A percentile compares a stretch with the other conserved stretches of the same genome.
phyloP scores from a whole-genome alignment of 371 early-diverging fungal species.

The Mucor lusitanicus region DNA sequence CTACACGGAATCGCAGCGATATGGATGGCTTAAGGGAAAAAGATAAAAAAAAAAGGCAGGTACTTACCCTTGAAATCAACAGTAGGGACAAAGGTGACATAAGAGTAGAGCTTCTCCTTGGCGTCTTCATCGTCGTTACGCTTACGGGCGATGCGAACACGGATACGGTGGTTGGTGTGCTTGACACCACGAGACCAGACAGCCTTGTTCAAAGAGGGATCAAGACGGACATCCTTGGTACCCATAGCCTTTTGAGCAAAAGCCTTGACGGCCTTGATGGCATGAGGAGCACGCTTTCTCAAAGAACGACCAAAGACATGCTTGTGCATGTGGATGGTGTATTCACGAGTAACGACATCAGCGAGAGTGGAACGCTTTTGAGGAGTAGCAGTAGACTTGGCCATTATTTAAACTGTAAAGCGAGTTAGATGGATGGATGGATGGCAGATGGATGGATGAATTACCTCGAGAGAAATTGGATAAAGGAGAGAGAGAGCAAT shows the following conservation, averaged over 20 bases:
- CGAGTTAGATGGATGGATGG: constrained; percentile 16
- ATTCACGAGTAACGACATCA: constrained; percentile 88
- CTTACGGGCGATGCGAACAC: constrained; percentile 89
- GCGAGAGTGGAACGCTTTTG: constrained; percentile 66
- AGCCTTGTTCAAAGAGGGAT: constrained; percentile 79
- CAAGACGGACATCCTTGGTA: constrained; percentile 84
- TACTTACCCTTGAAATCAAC: constrained; percentile 80
- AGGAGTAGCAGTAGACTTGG: constrained; percentile 45
- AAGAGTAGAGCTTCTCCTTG: constrained; percentile 93
- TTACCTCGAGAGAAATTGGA: background rate
- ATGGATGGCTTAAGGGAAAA: constrained; percentile 3
- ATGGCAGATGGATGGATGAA: background rate
- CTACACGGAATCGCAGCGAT: constrained; percentile 17
- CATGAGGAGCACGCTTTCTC: constrained; percentile 95
- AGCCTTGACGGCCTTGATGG: constrained; percentile 88
- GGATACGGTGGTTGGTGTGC: constrained; percentile 89
- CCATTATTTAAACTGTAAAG: constrained; percentile 31
- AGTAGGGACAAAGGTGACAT: constrained; percentile 84
- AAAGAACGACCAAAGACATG: constrained; percentile 81
- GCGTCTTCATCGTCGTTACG: constrained; percentile 94
- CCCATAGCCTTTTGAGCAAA: constrained; percentile 91
- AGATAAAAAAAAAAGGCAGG: background rate
- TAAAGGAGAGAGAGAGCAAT: background rate
- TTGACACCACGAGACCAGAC: constrained; percentile 92
- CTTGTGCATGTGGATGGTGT: constrained; percentile 96